phyloP scores from a whole-genome alignment of 2,329 filamentous ascomycete genomes.

The Aulographum hederae region DNA sequence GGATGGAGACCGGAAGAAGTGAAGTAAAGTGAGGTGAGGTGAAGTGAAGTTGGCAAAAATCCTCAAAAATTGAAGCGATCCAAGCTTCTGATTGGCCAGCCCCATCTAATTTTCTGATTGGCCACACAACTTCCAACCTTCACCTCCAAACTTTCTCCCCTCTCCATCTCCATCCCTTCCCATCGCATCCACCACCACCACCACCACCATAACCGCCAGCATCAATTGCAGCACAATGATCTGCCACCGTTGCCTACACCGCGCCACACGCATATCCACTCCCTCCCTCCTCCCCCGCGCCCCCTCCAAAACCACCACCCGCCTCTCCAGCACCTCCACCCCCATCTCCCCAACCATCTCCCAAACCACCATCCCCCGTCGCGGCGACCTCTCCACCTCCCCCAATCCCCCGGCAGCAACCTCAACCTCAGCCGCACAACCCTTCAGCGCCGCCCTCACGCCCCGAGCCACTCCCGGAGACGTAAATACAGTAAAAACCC shows the following conservation, averaged over 20 bases:
- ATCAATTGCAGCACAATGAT: slow-evolving; percentile 16
- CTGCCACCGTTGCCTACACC: slow-evolving; percentile 19
- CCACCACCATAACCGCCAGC: too few relatives aligned
- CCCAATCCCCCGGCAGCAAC: slow-evolving; percentile 20
- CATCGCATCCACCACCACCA: too few relatives aligned
- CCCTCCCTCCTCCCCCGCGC: slow-evolving; percentile 1
- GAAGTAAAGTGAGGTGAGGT: too few relatives aligned
- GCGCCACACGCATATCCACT: slow-evolving; percentile 11
- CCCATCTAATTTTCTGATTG: too few relatives aligned
- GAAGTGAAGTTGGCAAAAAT: too few relatives aligned
- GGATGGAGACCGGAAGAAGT: too few relatives aligned
- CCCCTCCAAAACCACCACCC: slow-evolving; percentile 9
- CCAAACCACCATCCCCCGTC: slow-evolving; percentile 11
- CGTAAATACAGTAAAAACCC: too few relatives aligned
- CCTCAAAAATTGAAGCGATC: too few relatives aligned
- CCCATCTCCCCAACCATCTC: slow-evolving; percentile 12
- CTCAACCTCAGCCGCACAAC: slow-evolving; percentile 25
- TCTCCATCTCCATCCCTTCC: too few relatives aligned
- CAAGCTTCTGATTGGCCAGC: too few relatives aligned
- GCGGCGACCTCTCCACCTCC: slow-evolving; percentile 11
- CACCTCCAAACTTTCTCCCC: too few relatives aligned
- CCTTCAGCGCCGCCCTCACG: slow-evolving; percentile 22
- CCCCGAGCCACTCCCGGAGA: slow-evolving; percentile 9
- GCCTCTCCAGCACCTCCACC: slow-evolving; percentile 10
- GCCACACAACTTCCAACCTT: too few relatives aligned